Conservation (phyloP, 192 early-diverging fungal species). For the Gryganskiella cystojenkinii region DNA sequence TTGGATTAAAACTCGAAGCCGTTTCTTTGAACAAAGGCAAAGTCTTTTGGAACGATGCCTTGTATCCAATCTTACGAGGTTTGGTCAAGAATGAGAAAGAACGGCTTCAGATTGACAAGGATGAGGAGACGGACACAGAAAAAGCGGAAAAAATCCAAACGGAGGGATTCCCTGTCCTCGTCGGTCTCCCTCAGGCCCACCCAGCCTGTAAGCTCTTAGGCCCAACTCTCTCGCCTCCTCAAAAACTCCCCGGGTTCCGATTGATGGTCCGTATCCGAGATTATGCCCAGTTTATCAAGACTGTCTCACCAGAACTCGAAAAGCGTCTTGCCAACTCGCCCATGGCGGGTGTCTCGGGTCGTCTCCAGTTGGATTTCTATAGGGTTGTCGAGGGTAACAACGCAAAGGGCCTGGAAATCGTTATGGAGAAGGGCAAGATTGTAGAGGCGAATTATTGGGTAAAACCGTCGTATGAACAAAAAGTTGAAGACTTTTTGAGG, state of each 20-base stretch:
- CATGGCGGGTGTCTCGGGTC: slow-evolving; percentile 13
- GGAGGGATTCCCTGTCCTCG: not conserved
- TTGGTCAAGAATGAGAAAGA: not conserved
- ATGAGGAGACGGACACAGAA: not conserved
- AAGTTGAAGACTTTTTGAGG: not conserved
- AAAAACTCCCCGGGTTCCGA: not conserved
- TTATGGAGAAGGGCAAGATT: slow-evolving; percentile 29
- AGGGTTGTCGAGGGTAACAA: slow-evolving; percentile 24
- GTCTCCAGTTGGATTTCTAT: slow-evolving; percentile 22
- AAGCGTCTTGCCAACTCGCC: slow-evolving; percentile 15
- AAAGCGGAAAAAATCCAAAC: slow-evolving; percentile 9
- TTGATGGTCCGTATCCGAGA: slow-evolving; percentile 16
- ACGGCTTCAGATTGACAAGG: slow-evolving; percentile 4
- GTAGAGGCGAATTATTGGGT: slow-evolving; percentile 22
- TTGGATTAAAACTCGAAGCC: slow-evolving; percentile 16
- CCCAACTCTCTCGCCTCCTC: not conserved
- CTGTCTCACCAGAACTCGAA: slow-evolving; percentile 20
- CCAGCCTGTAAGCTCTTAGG: slow-evolving; percentile 11
- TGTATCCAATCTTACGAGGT: slow-evolving; percentile 33
- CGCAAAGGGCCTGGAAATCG: slow-evolving; percentile 24
- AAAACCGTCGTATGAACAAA: slow-evolving; percentile 1
- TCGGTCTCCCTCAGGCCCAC: slow-evolving; percentile 13
- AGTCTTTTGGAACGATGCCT: not conserved
- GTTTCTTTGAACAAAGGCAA: slow-evolving; percentile 8
- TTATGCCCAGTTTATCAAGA: slow-evolving; percentile 25